These are phyloP conservation scores for Xylaria sp. DNA, from an alignment of 2,329 filamentous ascomycete genomes.

Conservation along the genomic window DNA sequence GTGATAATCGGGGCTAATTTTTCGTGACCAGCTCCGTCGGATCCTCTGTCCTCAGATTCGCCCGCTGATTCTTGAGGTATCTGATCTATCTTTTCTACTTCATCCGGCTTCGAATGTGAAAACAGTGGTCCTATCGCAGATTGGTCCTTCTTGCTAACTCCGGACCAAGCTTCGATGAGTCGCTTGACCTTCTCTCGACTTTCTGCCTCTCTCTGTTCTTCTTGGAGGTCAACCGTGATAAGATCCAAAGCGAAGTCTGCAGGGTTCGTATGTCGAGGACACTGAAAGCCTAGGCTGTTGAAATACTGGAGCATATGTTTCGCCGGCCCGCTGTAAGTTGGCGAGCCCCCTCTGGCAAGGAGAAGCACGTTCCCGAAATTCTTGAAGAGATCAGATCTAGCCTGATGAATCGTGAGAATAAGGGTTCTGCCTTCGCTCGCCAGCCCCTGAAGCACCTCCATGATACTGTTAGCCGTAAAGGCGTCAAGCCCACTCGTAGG, in stretches of 20 bases:
- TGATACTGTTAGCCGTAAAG: slow-evolving; percentile 77
- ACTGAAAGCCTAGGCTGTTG: slow-evolving; percentile 62
- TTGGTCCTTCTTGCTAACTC: slow-evolving; percentile 15
- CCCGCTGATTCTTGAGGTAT: too few relatives aligned
- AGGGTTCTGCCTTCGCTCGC: slow-evolving; percentile 76
- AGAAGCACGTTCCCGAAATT: slow-evolving; percentile 75
- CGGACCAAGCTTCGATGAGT: slow-evolving; percentile 65
- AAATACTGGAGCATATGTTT: slow-evolving; percentile 71
- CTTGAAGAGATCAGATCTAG: slow-evolving; percentile 72
- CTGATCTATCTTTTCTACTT: too few relatives aligned
- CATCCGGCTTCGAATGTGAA: too few relatives aligned
- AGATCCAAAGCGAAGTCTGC: slow-evolving; percentile 79
- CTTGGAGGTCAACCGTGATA: slow-evolving; percentile 76
- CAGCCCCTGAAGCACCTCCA: slow-evolving; percentile 73
- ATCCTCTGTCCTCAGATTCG: too few relatives aligned
- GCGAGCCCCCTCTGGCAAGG: slow-evolving; percentile 70
- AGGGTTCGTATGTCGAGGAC: slow-evolving; percentile 73
- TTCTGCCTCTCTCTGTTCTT: slow-evolving; percentile 64
- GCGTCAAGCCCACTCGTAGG: slow-evolving; percentile 78
- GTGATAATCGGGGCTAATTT: slow-evolving; percentile 26
- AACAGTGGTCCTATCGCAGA: too few relatives aligned
- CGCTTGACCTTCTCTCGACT: slow-evolving; percentile 66
- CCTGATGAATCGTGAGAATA: slow-evolving; percentile 58
- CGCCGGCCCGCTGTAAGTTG: slow-evolving; percentile 70
- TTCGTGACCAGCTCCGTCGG: slow-evolving; percentile 23